A percentile compares a stretch with the other conserved stretches of the same genome.
These are phyloP conservation scores for Wolfiporia cocos DNA, from an alignment of 1,284 basidiomycete genomes.

Conservation along the genomic window DNA sequence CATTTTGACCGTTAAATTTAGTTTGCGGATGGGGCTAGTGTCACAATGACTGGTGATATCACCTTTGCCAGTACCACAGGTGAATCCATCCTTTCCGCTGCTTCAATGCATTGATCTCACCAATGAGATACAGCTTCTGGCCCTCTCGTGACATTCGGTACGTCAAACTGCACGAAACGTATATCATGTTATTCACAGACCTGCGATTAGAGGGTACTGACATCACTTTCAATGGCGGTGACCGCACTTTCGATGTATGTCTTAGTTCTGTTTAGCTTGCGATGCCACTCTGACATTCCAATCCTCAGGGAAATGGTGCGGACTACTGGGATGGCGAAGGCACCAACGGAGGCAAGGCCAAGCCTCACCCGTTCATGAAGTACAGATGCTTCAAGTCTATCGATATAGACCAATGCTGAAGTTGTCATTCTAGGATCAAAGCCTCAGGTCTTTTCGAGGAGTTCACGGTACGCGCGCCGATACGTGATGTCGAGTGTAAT, in stretches of 20 bases:
- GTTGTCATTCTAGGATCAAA: conserved; percentile 34
- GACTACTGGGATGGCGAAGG: conserved; percentile 31
- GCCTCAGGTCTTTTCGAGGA: conserved; percentile 44
- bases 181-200: conserved; percentile 7
- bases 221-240: conserved; percentile 32
- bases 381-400: conserved; percentile 6
- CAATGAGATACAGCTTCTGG: background rate
- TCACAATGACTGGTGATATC: conserved; percentile 4
- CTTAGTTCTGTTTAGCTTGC: conserved; percentile 30
- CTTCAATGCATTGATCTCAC: background rate
- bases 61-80: conserved; percentile 2
- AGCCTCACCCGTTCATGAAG: conserved; percentile 34
- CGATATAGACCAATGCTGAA: background rate
- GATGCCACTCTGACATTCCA: background rate
- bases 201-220: background rate
- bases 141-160: conserved; percentile 4
- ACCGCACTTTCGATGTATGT: conserved; percentile 35
- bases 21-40: conserved; percentile 2
- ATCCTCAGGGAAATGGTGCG: background rate
- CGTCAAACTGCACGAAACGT: background rate
- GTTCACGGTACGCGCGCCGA: conserved; percentile 22
- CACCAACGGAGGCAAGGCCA: conserved; percentile 30
- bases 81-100: background rate
- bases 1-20: background rate
- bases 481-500: background rate